These are phyloP conservation scores for Lyophyllum shimeji DNA, from an alignment of 768 basidiomycete genomes.

Conservation along the genomic window DNA sequence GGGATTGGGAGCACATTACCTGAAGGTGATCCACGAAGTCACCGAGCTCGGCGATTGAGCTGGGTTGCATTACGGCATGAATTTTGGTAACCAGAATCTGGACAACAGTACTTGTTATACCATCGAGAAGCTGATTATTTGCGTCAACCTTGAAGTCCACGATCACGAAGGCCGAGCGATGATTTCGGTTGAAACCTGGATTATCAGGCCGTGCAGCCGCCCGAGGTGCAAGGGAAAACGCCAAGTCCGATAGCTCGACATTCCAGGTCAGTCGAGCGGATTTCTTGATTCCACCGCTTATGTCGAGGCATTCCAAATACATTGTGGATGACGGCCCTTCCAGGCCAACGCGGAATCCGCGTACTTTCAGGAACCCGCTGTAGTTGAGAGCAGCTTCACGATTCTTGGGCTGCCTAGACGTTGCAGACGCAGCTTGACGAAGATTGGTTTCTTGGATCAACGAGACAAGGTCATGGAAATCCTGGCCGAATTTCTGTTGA, in stretches of 20 bases:
- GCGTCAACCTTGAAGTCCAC: constrained; percentile 64
- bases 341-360: constrained; percentile 78
- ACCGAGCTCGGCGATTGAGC: constrained; percentile 86
- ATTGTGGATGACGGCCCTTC: constrained; percentile 73
- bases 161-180: constrained; percentile 79
- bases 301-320: constrained; percentile 73
- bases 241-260: constrained; percentile 69
- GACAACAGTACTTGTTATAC: constrained; percentile 32
- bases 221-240: constrained; percentile 79
- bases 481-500: constrained; percentile 87
- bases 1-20: constrained; percentile 36
- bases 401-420: constrained; percentile 16
- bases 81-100: constrained; percentile 68
- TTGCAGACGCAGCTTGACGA: constrained; percentile 19
- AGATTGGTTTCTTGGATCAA: constrained; percentile 62
- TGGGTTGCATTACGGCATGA: constrained; percentile 93
- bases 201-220: constrained; percentile 32
- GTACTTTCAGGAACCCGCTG: constrained; percentile 60
- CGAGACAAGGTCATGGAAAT: constrained; percentile 77
- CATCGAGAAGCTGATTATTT: constrained; percentile 23
- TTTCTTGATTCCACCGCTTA: constrained; percentile 61
- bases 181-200: constrained; percentile 53
- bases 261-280: constrained; percentile 58
- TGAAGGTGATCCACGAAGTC: constrained; percentile 88
- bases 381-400: constrained; percentile 32